phyloP scores from a whole-genome alignment of 495 filamentous ascomycete species.

The Podospora appendiculata region DNA sequence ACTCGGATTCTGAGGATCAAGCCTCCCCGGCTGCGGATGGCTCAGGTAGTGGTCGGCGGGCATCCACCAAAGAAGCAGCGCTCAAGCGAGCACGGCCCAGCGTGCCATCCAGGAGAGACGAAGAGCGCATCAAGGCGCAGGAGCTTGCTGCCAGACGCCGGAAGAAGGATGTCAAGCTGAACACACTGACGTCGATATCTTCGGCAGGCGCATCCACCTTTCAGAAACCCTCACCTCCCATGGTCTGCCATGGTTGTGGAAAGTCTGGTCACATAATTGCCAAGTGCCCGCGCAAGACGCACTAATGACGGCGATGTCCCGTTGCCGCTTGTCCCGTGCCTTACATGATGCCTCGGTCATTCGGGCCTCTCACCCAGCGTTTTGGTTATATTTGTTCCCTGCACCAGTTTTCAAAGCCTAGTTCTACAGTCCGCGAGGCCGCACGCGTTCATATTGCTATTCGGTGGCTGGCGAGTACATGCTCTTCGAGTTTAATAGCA shows the following conservation, averaged over 20 bases:
- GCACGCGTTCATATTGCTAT: too few species aligned
- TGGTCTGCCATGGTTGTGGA: constrained; percentile 20
- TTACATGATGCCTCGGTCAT: background rate
- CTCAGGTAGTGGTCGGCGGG: constrained; percentile 12
- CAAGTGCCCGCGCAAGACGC: constrained; percentile 23
- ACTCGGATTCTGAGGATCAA: background rate
- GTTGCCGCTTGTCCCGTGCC: background rate
- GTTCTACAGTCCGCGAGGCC: too few species aligned
- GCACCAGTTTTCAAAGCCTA: too few species aligned
- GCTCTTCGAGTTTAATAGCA: too few species aligned
- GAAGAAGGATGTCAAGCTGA: constrained; percentile 53
- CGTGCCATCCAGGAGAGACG: constrained; percentile 22
- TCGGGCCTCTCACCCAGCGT: background rate
- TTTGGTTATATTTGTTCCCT: too few species aligned
- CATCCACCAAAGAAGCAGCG: background rate
- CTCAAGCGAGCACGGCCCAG: constrained; percentile 13
- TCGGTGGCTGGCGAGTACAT: too few species aligned
- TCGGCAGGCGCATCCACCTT: constrained; percentile 16
- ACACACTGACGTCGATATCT: constrained; percentile 44
- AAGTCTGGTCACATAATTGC: constrained; percentile 14
- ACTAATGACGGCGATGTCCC: constrained; percentile 1
- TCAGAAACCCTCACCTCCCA: constrained; percentile 5
- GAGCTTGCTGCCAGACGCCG: constrained; percentile 43
- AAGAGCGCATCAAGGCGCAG: constrained; percentile 33
- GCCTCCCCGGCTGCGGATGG: constrained; percentile 4